Evolutionary conservation across 768 basidiomycete genomes (phyloP).

Genomic region (Holtermanniella nyarrowii): DNA sequence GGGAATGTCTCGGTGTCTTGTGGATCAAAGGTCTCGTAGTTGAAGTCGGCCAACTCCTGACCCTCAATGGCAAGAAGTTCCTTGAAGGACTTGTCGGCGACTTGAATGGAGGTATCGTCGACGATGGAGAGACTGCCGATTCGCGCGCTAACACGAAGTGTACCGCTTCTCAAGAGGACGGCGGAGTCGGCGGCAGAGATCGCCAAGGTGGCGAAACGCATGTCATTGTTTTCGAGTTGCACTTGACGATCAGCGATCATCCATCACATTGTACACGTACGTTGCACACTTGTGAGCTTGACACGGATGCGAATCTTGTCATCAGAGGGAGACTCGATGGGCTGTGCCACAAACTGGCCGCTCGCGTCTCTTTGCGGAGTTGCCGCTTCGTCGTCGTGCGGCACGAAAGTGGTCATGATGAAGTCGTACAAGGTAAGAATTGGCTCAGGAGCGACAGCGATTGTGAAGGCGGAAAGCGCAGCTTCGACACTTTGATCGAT

Average conservation of each 20-base stretch:
- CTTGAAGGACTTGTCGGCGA: slow-evolving; percentile 59
- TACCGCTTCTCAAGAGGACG: slow-evolving; percentile 59
- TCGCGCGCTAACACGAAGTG: slow-evolving; percentile 66
- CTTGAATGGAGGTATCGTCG: slow-evolving; percentile 47
- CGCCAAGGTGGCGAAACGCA: slow-evolving; percentile 71
- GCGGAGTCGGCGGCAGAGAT: slow-evolving; percentile 82
- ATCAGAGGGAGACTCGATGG: slow-evolving; percentile 7
- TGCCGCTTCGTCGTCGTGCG: slow-evolving; percentile 35
- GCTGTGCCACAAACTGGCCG: neutral
- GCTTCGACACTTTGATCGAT: slow-evolving; percentile 82
- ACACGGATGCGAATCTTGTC: slow-evolving; percentile 71
- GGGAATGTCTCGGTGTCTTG: slow-evolving; percentile 53
- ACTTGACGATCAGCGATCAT: slow-evolving; percentile 45
- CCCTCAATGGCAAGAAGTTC: slow-evolving; percentile 87
- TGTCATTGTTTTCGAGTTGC: slow-evolving; percentile 59
- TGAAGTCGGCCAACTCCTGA: slow-evolving; percentile 83
- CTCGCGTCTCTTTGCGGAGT: neutral
- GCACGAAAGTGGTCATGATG: slow-evolving; percentile 92
- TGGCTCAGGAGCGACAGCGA: slow-evolving; percentile 80
- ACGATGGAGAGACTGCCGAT: slow-evolving; percentile 72
- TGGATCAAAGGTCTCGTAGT: slow-evolving; percentile 82
- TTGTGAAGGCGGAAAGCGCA: slow-evolving; percentile 78
- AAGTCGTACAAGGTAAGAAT: slow-evolving; percentile 88
- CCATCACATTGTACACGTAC: slow-evolving; percentile 44
- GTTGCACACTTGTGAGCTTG: slow-evolving; percentile 72